Evolutionary conservation across 192 early-diverging fungal species (phyloP).

Genomic region (Paraglomus brasilianum): DNA sequence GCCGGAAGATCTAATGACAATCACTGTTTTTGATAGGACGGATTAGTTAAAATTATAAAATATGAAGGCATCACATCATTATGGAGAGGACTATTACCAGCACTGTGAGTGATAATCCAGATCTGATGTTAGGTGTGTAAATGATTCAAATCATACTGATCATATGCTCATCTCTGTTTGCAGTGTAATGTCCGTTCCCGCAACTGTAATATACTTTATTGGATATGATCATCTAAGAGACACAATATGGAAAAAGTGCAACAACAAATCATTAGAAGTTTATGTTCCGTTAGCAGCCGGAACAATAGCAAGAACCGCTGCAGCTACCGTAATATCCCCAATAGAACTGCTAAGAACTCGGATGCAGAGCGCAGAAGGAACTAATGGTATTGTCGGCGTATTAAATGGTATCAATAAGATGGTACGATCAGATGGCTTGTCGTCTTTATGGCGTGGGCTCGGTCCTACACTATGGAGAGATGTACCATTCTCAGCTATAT

Average conservation of each 20-base stretch:
- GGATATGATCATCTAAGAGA: slow-evolving; percentile 89
- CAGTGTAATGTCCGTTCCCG: slow-evolving; percentile 79
- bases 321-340: slow-evolving; percentile 82
- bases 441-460: slow-evolving; percentile 83
- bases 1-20: slow-evolving; percentile 37
- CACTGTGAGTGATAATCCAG: slow-evolving; percentile 46
- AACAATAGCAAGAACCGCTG: slow-evolving; percentile 70
- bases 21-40: slow-evolving; percentile 58
- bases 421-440: slow-evolving; percentile 56
- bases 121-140: neutral
- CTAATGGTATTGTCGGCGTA: slow-evolving; percentile 59
- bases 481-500: slow-evolving; percentile 93
- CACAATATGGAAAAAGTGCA: slow-evolving; percentile 31
- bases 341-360: slow-evolving; percentile 89
- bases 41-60: slow-evolving; percentile 72
- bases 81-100: slow-evolving; percentile 86
- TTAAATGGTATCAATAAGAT: slow-evolving; percentile 59
- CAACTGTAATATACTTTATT: slow-evolving; percentile 91
- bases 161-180: neutral
- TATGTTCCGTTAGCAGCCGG: slow-evolving; percentile 62
- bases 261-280: slow-evolving; percentile 33
- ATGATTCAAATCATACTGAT: neutral
- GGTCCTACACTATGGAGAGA: slow-evolving; percentile 90
- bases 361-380: slow-evolving; percentile 74
- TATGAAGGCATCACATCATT: slow-evolving; percentile 78